Conservation (phyloP, 2,329 filamentous ascomycete species). For the Lasiodiplodia sp. region DNA sequence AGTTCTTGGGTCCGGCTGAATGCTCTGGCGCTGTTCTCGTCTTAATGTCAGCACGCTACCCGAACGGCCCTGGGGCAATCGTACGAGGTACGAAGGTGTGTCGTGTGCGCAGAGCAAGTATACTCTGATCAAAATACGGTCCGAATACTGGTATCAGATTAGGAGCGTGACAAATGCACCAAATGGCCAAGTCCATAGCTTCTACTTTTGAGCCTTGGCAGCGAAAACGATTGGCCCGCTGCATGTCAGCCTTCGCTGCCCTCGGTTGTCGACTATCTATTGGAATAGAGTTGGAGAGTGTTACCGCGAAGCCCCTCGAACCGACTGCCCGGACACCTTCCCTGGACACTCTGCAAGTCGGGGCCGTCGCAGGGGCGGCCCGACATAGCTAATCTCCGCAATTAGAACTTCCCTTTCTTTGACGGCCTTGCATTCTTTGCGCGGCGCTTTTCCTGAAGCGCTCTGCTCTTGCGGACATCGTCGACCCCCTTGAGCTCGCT, state of each 20-base stretch:
- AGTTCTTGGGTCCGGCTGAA: constrained; percentile 7
- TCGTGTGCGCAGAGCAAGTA: background rate
- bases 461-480: constrained; percentile 84
- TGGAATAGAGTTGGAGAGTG: background rate
- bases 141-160: constrained; percentile 11
- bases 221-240: constrained; percentile 1
- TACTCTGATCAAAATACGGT: background rate
- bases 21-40: background rate
- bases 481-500: constrained; percentile 82
- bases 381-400: constrained; percentile 11
- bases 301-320: background rate
- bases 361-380: constrained; percentile 1
- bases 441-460: constrained; percentile 75
- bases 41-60: background rate
- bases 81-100: background rate
- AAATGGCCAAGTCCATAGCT: constrained; percentile 21
- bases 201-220: constrained; percentile 22
- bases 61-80: background rate
- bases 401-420: constrained; percentile 62
- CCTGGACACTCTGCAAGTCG: constrained; percentile 3
- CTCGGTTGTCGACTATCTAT: constrained; percentile 17
- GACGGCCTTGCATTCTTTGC: constrained; percentile 89
- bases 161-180: constrained; percentile 20
- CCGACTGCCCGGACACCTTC: background rate
- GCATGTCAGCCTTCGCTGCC: background rate